Percentiles rank a stretch among this genome's conserved stretches.
These are phyloP conservation scores for Choanephora cucurbitarum DNA, from an alignment of 371 early-diverging fungal species.

Conservation along the genomic window DNA sequence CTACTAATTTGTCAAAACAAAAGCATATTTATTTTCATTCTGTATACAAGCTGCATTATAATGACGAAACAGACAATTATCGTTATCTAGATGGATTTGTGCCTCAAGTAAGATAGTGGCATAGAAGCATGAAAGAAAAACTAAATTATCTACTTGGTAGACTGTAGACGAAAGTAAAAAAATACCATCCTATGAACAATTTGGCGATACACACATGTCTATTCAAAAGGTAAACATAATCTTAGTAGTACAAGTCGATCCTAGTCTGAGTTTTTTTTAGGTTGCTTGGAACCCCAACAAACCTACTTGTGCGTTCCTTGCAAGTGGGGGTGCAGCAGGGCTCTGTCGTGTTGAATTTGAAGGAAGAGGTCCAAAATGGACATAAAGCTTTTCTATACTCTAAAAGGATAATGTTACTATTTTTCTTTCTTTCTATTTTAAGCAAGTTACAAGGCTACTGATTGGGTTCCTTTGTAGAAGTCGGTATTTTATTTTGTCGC, in stretches of 20 bases:
- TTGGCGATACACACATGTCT: conserved; percentile 13
- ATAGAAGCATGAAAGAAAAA: not conserved
- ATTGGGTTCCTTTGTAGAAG: too few species aligned
- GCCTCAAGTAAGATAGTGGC: conserved; percentile 4
- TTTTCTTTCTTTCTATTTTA: too few species aligned
- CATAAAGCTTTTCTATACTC: conserved; percentile 4
- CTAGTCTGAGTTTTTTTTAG: conserved; percentile 3
- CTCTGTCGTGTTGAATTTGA: conserved; percentile 34
- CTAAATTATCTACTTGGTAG: not conserved
- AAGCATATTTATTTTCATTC: not conserved
- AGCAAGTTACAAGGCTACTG: too few species aligned
- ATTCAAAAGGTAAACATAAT: conserved; percentile 13
- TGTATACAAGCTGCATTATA: conserved; percentile 19
- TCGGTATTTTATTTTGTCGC: conserved; percentile 6
- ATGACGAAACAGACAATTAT: conserved; percentile 11
- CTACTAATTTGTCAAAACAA: too few species aligned
- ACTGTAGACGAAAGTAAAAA: conserved; percentile 5
- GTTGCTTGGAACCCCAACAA: conserved; percentile 25
- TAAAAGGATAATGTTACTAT: not conserved
- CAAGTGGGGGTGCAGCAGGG: conserved; percentile 30
- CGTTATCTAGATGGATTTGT: conserved; percentile 26
- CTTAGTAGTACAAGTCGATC: not conserved
- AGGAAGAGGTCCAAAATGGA: conserved; percentile 20
- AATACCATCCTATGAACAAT: conserved; percentile 7
- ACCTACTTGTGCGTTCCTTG: conserved; percentile 18